Base-by-base conservation (phyloP, 2,329 filamentous ascomycete genomes). In the Pyricularia sp. region DNA sequence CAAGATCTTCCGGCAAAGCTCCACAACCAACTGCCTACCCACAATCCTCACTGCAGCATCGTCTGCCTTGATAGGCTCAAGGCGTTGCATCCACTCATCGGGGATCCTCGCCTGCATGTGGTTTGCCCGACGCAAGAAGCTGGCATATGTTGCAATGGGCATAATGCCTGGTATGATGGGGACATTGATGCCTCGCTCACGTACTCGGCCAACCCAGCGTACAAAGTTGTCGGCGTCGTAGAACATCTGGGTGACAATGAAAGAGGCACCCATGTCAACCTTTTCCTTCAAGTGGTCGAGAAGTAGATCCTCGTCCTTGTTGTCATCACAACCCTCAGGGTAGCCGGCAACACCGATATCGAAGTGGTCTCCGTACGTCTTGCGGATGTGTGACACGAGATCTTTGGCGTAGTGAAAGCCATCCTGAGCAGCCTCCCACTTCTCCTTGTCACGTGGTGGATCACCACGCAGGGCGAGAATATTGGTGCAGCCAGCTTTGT, bases 171-270 rank as follows among this genome's bases (percentile, higher is more conserved):
- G 92, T 65, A 97, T 87, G 71, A 94, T 93, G 59, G 78, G 78
- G 7, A 78, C 73, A 26, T 82, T 89, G 76, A 99, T 94, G 65
- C 95, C 95, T 75, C 88, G 89, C 68, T 90, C 92, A 66, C 94
- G 90, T 70, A 94, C 93, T 77, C 92, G 95, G 73, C 87, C 84
- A 55, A 96, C 91, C 95, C 95, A 99, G 68, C 89, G 86, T 68
- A 98, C 81, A 80, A 99, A 99, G 77, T 95, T 94, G 76, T 99
- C 94, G 66, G 88, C 94, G 76, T 99, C 94, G 83, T 99, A 99
- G 81, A 98, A 98, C 95, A 99, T 99, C 81, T 99, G 95, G 0
- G 95, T 98, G 68, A 99, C 92, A 72, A 99, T 92, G 78, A 98
- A 99, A 7, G 91, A 90, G 71, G 91, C 94, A 67, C 95, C 95